Conservation (phyloP, 2,329 filamentous ascomycete genomes). For the Anthostomella pinea region DNA sequence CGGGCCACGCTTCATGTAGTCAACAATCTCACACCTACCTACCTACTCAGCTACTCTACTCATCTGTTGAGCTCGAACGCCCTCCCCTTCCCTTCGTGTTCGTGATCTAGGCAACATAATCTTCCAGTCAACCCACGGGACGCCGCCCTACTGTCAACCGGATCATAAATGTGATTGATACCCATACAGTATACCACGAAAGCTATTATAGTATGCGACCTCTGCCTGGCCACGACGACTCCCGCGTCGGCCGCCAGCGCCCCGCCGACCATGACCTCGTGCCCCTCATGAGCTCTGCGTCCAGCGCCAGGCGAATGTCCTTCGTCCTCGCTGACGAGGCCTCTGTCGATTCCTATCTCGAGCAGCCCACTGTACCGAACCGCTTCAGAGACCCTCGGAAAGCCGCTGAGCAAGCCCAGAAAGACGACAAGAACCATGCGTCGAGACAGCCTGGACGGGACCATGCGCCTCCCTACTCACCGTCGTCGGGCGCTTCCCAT, state of each 20-base stretch:
- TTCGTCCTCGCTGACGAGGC: slow-evolving; percentile 52
- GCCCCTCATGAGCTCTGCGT: slow-evolving; percentile 32
- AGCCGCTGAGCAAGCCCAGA: slow-evolving; percentile 13
- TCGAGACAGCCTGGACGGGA: slow-evolving; percentile 14
- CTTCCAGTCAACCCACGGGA: too few relatives aligned
- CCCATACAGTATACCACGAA: too few relatives aligned
- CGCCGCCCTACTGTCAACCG: slow-evolving; percentile 7
- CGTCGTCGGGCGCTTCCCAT: slow-evolving; percentile 29
- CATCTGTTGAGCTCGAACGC: too few relatives aligned
- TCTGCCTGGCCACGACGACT: slow-evolving; percentile 44
- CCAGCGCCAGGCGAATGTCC: slow-evolving; percentile 45
- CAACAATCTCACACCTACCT: too few relatives aligned
- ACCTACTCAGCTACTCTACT: too few relatives aligned
- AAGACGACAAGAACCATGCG: slow-evolving; percentile 22
- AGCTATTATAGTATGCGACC: too few relatives aligned
- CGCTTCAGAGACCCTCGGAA: slow-evolving; percentile 35
- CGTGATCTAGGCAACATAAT: too few relatives aligned
- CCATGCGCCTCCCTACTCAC: slow-evolving; percentile 24
- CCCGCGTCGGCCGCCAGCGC: slow-evolving; percentile 38
- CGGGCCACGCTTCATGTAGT: too few relatives aligned
- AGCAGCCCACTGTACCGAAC: slow-evolving; percentile 28
- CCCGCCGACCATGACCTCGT: slow-evolving; percentile 37
- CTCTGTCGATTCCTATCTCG: slow-evolving; percentile 40
- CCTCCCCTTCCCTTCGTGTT: too few relatives aligned
- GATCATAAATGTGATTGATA: slow-evolving; percentile 14